Evolutionary conservation across 2,329 filamentous ascomycete species (phyloP), one percentile per base, ranked within the genome.

Genomic region (Scorias spongiosa): DNA sequence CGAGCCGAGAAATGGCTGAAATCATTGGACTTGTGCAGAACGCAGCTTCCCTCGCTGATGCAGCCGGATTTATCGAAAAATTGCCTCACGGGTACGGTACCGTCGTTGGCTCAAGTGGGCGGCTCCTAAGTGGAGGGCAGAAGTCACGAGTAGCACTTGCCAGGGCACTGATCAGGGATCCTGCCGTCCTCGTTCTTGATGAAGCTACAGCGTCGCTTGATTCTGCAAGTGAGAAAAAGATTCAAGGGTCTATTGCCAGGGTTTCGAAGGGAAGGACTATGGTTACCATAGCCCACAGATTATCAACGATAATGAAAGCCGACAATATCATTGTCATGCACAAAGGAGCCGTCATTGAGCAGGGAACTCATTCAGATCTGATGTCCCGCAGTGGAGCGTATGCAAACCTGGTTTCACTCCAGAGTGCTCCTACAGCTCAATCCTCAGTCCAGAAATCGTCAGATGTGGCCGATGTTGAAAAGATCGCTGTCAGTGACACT

Each of bases 1-100:
- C 20, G 7, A 26, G 7, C 0, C 86, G 95, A 46, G 77, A 80
- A 45, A 26, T 26, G 20, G 20, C 20, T 7, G 74, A 74, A 1
- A 71, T 28, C 12, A 12, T 14, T 5, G 18, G 12, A 18, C 38
- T 40, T 26, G 45, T 47, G 14, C 38, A 38, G 26, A 39, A 46
- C 11, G 46, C 46, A 29, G 40, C 38, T 41, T 40, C 40, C 29
- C 38, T 39, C 36, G 41, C 46, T 5, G 29, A 48, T 39, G 46
- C 44, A 10, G 42, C 44, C 28, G 46, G 46, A 26, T 45, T 46
- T 41, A 53, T 42, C 29, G 44, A 41, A 10, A 46, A 40, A 42
- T 49, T 42, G 36, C 34, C 51, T 42, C 47, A 36, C 44, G 44
- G 47, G 10, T 50, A 50, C 38, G 40, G 49, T 12, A 51, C 49